Evolutionary conservation across 495 filamentous ascomycete species (phyloP), one percentile per base, ranked within the genome.

Genomic region (Aspergillus affinis): DNA sequence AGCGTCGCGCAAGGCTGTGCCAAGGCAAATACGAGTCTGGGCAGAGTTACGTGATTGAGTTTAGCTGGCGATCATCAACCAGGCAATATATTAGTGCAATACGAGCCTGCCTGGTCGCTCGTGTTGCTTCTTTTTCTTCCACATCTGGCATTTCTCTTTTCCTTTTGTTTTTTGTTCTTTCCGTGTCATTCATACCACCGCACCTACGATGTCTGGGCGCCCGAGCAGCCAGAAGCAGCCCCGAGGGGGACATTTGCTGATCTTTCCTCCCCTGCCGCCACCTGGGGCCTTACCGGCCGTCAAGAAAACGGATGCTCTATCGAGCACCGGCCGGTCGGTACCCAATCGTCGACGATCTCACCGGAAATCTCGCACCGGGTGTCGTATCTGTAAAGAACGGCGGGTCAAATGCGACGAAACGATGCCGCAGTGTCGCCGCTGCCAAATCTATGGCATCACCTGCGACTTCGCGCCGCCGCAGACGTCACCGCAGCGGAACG

Each of bases 321-420:
- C 36, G 9, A 10, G 29, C 29, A 8, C 29, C 29, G 6, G 29
- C 36, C 36, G 12, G 36, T 41, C 36, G 13, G 2, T 10, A 4
- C 13, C 12, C 13, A 6, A 10, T 10, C 36, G 15, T 41, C 36
- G 36, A 41, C 36, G 36, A 17, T 41, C 36, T 8, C 36, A 41
- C 12, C 36, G 36, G 36, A 41, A 41, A 41, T 41, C 36, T 17
- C 36, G 36, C 6, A 17, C 36, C 36, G 36, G 36, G 8, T 41
- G 36, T 41, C 36, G 36, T 4, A 41, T 10, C 1, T 41, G 36
- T 17, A 41, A 41, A 41, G 36, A 4, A 41, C 36, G 36, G 3
- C 36, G 36, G 3, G 36, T 41, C 36, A 41, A 52, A 30, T 52
- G 50, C 18, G 50, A 52, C 30, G 50, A 52, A 30, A 30, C 50